Conservation (phyloP, 495 filamentous ascomycete genomes). For the Neurospora cerealis region DNA sequence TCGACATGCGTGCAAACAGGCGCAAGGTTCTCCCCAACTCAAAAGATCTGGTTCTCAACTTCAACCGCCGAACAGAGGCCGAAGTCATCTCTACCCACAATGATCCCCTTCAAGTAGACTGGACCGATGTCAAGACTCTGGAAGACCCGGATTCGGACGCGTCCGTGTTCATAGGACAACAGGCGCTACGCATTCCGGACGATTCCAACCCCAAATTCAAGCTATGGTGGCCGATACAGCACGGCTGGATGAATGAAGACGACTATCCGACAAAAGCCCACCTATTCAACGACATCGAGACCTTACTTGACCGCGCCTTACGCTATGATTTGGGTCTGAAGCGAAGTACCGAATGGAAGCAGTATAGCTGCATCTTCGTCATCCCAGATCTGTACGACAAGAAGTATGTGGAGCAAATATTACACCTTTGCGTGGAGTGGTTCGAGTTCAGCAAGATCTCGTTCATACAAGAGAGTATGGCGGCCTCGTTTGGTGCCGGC, state of each 20-base stretch:
- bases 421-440: slow-evolving; percentile 78
- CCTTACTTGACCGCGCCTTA: slow-evolving; percentile 78
- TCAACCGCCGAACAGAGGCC: slow-evolving; percentile 68
- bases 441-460: slow-evolving; percentile 80
- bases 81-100: slow-evolving; percentile 90
- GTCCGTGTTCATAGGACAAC: slow-evolving; percentile 68
- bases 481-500: slow-evolving; percentile 91
- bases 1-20: slow-evolving; percentile 86
- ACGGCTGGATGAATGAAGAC: slow-evolving; percentile 81
- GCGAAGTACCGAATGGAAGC: slow-evolving; percentile 68
- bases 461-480: slow-evolving; percentile 92
- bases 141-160: slow-evolving; percentile 45
- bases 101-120: slow-evolving; percentile 83
- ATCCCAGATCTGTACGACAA: slow-evolving; percentile 96
- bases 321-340: slow-evolving; percentile 69
- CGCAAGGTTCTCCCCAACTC: slow-evolving; percentile 88
- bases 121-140: slow-evolving; percentile 68
- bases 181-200: slow-evolving; percentile 79
- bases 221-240: slow-evolving; percentile 79
- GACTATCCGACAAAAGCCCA: slow-evolving; percentile 71
- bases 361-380: slow-evolving; percentile 89
- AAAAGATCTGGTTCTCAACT: slow-evolving; percentile 87
- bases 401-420: slow-evolving; percentile 68
- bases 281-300: slow-evolving; percentile 74
- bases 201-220: slow-evolving; percentile 83